Base-by-base conservation (phyloP, 495 filamentous ascomycete species). In the Lindgomyces ingoldianus region DNA sequence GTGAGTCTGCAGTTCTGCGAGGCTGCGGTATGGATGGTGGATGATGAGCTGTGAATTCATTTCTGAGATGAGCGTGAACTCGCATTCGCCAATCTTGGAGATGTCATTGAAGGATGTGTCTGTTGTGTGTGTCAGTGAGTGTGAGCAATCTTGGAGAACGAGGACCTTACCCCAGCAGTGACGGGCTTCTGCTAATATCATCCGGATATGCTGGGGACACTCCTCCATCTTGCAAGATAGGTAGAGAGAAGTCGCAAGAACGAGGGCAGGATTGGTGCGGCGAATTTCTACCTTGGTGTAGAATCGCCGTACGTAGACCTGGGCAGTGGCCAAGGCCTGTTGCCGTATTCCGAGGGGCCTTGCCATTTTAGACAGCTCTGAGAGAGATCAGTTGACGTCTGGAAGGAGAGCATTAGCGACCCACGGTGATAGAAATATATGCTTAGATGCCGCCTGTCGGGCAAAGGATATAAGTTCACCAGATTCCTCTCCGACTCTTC, bases 151-250 rank as follows among this genome's bases (percentile, higher is more conserved):
- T 64, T 57, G n/a, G 59, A 57, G 27, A 41, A 25, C 21, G 18
- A 50, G 29, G 14, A 22, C 26, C 81, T 46, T 82, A 88, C 90
- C 87, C 91, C 92, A 98, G 44, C 93, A 78, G 50, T 84, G 81
- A n/a, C 91, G 85, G 3, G 93, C 91, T 74, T 98, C 93, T 4
- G 83, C 85, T 1, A 92, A 86, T 45, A 98, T 84, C 51, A 93
- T 82, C 30, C 93, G 84, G 63, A 98, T 98, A 75, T 98, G 95
- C 74, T 96, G 93, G 26, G 94, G 95, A 65, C 88, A 93, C 76
- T 98, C 94, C 75, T 98, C 94, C 90, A 96, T 96, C 77, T 98
- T 98, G 78, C 92, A 96, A 49, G 95, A 94, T 33, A 98, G 81
- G 76, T 98, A 98, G 63, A 98, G 79, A 25, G 93, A 91, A 3